Evolutionary conservation across 2,329 filamentous ascomycete genomes (phyloP), one percentile per base, ranked within the genome.

Genomic region (Pyricularia grisea): DNA sequence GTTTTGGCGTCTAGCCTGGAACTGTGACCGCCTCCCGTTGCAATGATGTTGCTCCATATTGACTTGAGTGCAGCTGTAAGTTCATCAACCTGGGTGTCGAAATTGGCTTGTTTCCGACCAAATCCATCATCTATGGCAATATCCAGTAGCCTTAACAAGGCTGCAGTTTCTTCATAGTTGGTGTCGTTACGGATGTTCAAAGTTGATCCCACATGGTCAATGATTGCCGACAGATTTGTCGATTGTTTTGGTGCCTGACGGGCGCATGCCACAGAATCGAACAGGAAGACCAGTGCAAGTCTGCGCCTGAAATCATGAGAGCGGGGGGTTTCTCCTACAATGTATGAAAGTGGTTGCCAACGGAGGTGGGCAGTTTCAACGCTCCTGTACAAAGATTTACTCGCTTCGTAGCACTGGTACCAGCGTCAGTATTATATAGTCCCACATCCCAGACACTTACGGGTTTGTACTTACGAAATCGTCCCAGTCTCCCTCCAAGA

Each of bases 1-100:
- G 88, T 88, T 78, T 97, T 97, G 14, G 91, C 88, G 74, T 96
- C 88, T 33, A 92, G 90, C 33, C 91, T 86, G 20, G 86, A 85
- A 70, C 95, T 82, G 73, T 91, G 88, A 27, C 88, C 88, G 64
- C 92, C 90, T 60, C 92, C 92, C 0, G 89, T 85, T 74, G 93
- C 92, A 70, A 89, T 85, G 74, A 97, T 96, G 58, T 84, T 84
- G 69, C 82, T 81, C 78, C 83, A 83, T 36, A 88, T 79, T 20
- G 79, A 76, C 71, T 89, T 87, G 67, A 96, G 81, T 42, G 81
- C 82, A 23, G 79, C 78, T 1, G 87, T 83, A 4, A 97, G 82
- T 27, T 79, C 81, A 77, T 97, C 93, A 42, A 97, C 82, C 12
- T 88, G 82, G 6, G 80, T 77, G 75, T 97, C 92, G 81, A 94